Conservation (phyloP, 768 basidiomycete genomes). For the Suillus fuscotomentosus region DNA sequence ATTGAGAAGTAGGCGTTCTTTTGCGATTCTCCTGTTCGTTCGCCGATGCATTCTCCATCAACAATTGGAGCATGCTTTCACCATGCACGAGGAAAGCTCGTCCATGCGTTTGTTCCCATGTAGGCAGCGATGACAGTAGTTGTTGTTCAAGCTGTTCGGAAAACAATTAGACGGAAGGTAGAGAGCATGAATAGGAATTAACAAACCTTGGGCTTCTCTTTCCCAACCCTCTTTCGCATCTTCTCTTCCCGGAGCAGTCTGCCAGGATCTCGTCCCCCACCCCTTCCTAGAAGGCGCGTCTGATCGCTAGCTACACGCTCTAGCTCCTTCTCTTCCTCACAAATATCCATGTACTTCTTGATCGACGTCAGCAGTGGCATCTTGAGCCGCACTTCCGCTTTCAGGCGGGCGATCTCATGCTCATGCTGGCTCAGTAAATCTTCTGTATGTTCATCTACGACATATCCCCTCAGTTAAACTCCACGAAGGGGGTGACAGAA, state of each 20-base stretch:
- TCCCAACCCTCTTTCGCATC: constrained; percentile 90
- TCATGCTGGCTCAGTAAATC: constrained; percentile 85
- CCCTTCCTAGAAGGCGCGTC: constrained; percentile 75
- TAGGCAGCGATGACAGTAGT: constrained; percentile 70
- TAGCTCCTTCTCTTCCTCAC: constrained; percentile 86
- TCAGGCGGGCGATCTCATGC: constrained; percentile 76
- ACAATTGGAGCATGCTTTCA: constrained; percentile 71
- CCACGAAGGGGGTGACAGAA: background rate
- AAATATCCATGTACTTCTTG: constrained; percentile 89
- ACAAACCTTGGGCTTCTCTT: constrained; percentile 89
- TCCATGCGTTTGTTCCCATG: constrained; percentile 80
- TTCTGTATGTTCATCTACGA: constrained; percentile 81
- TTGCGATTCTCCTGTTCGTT: constrained; percentile 81
- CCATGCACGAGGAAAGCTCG: constrained; percentile 85
- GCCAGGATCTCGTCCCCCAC: constrained; percentile 74
- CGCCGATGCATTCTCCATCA: constrained; percentile 71
- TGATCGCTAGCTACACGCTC: constrained; percentile 81
- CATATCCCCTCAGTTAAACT: constrained; percentile 3
- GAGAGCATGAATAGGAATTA: background rate
- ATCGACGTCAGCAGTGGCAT: constrained; percentile 72
- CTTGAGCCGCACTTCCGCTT: constrained; percentile 80
- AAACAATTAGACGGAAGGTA: background rate
- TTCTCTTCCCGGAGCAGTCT: constrained; percentile 91
- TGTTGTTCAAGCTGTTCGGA: constrained; percentile 79
- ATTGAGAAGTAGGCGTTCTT: constrained; percentile 38